A percentile compares a stretch with the other conserved stretches of the same genome.
Evolutionary conservation across 768 basidiomycete genomes (phyloP).

Genomic region (Leccinellum albellum): DNA sequence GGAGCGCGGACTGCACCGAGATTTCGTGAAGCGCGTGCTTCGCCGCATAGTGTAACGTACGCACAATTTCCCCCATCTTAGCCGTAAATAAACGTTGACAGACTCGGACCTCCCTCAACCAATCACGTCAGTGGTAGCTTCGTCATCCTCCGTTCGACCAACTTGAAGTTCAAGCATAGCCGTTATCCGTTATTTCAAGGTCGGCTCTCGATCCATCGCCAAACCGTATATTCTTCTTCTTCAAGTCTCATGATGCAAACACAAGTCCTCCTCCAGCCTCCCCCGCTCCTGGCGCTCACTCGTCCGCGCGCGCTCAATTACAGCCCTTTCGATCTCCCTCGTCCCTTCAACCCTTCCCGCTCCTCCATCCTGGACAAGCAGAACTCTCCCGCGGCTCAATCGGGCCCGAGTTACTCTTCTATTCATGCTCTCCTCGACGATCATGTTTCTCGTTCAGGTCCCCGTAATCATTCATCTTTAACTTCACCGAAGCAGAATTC

Average conservation of each 20-base stretch:
- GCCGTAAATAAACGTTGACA: conserved; percentile 31
- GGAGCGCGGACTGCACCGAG: conserved; percentile 4
- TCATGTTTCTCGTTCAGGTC: conserved; percentile 31
- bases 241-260: conserved; percentile 24
- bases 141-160: conserved; percentile 13
- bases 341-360: conserved; percentile 24
- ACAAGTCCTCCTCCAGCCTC: conserved; percentile 26
- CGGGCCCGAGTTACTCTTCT: conserved; percentile 33
- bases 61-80: conserved; percentile 14
- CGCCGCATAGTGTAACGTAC: conserved; percentile 22
- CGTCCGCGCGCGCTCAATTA: conserved; percentile 13
- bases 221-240: conserved; percentile 7
- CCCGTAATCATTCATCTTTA: conserved; percentile 28
- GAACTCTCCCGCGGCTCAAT: conserved; percentile 27
- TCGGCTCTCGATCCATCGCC: conserved; percentile 12
- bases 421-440: conserved; percentile 30
- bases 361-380: conserved; percentile 37
- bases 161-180: conserved; percentile 11
- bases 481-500: conserved; percentile 12
- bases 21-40: conserved; percentile 10
- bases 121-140: conserved; percentile 26
- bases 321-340: conserved; percentile 26
- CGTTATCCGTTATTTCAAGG: conserved; percentile 15
- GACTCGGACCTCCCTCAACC: conserved; percentile 15
- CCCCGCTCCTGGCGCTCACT: conserved; percentile 17